A percentile compares a stretch with the other conserved stretches of the same genome.
Evolutionary conservation across 2,329 filamentous ascomycete genomes (phyloP).

Genomic region (Monosporascus sp.): DNA sequence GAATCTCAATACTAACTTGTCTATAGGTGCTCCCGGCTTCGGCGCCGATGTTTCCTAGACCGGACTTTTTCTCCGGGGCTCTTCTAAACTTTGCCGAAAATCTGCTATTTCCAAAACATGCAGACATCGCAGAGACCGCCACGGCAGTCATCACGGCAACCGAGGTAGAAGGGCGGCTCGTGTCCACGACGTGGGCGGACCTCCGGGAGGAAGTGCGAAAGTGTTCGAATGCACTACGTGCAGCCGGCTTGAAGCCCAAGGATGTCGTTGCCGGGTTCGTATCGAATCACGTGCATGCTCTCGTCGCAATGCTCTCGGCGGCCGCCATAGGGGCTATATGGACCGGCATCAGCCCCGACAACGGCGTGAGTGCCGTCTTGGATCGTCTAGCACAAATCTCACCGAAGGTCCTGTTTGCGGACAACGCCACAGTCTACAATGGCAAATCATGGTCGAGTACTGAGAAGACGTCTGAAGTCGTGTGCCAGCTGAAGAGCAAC

Average conservation of each 20-base stretch:
- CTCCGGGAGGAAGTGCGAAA: constrained; percentile 71
- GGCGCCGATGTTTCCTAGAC: constrained; percentile 76
- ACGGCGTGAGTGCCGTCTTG: constrained; percentile 82
- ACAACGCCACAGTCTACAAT: constrained; percentile 87
- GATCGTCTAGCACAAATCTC: constrained; percentile 83
- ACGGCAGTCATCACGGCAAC: constrained; percentile 76
- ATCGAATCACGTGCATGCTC: constrained; percentile 81
- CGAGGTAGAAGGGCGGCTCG: constrained; percentile 59
- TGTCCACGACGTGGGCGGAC: constrained; percentile 64
- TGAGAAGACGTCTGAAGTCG: constrained; percentile 73
- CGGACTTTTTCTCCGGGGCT: constrained; percentile 75
- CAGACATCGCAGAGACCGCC: constrained; percentile 49
- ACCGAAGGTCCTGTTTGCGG: constrained; percentile 76
- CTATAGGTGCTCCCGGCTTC: constrained; percentile 60
- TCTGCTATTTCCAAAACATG: constrained; percentile 69
- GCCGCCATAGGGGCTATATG: constrained; percentile 81
- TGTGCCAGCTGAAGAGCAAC: constrained; percentile 51
- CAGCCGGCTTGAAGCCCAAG: constrained; percentile 51
- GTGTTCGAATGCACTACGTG: constrained; percentile 66
- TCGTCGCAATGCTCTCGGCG: constrained; percentile 82
- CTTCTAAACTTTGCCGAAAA: constrained; percentile 94
- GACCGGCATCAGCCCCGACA: constrained; percentile 91
- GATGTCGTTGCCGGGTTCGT: constrained; percentile 69
- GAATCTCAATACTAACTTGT: constrained; percentile 4
- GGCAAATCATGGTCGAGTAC: constrained; percentile 80